Conservation (phyloP, 2,329 filamentous ascomycete species). For the Hymenoscyphus scutula region DNA sequence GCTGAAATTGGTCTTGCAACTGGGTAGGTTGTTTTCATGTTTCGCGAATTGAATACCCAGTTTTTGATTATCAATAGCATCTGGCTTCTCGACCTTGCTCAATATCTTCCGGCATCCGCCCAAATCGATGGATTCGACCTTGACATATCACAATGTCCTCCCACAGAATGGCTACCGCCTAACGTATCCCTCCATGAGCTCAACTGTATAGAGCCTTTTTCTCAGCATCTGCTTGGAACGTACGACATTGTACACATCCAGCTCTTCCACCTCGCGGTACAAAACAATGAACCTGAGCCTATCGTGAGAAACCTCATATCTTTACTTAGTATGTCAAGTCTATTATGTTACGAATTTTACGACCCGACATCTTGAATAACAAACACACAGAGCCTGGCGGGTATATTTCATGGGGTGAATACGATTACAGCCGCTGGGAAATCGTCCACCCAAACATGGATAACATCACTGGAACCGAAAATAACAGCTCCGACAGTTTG, state of each 20-base stretch:
- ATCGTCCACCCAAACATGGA: neutral
- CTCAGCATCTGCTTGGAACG: too few relatives aligned
- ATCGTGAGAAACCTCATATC: neutral
- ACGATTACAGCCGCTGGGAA: neutral
- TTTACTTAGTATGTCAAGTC: slow-evolving; percentile 1
- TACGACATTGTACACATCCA: slow-evolving; percentile 5
- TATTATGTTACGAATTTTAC: too few relatives aligned
- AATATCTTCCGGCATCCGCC: neutral
- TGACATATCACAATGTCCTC: neutral
- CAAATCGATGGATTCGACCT: slow-evolving; percentile 10
- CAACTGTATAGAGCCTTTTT: neutral
- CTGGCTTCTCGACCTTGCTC: slow-evolving; percentile 6
- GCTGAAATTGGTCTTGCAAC: too few relatives aligned
- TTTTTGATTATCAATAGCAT: neutral
- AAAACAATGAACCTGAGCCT: slow-evolving; percentile 8
- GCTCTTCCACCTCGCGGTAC: neutral
- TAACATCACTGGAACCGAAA: too few relatives aligned
- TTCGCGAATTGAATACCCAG: neutral
- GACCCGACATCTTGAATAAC: neutral
- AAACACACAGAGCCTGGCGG: slow-evolving; percentile 1
- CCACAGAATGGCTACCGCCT: slow-evolving; percentile 3
- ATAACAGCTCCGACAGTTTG: too few relatives aligned
- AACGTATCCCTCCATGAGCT: neutral
- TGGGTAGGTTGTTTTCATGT: too few relatives aligned
- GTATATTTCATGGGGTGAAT: slow-evolving; percentile 6